Conservation (phyloP, 192 early-diverging fungal species). For the Linnemannia zychae region DNA sequence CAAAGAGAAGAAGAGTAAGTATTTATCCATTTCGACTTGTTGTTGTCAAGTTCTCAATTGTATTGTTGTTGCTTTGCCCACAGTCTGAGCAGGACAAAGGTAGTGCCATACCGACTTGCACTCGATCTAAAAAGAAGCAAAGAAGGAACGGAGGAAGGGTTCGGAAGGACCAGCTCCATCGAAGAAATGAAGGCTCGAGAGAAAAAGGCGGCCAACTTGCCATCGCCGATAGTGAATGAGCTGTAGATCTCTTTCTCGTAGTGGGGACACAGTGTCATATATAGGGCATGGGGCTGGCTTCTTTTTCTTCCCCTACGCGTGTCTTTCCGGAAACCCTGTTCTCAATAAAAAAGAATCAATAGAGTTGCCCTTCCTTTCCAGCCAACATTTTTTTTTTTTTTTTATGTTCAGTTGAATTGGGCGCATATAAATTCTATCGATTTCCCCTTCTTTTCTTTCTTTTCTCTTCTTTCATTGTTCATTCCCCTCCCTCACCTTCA, state of each 20-base stretch:
- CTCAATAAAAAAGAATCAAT: neutral
- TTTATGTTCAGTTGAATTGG: neutral
- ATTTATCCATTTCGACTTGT: neutral
- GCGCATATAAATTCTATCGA: conserved; percentile 9
- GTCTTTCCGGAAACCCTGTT: conserved; percentile 7
- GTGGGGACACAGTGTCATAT: neutral
- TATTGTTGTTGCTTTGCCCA: neutral
- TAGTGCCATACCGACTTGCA: neutral
- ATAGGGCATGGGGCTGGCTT: neutral
- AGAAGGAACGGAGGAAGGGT: neutral
- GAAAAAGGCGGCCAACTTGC: neutral
- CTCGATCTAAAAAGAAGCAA: too few species aligned
- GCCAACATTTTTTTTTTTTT: neutral
- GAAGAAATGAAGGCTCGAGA: neutral
- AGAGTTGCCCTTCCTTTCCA: conserved; percentile 1
- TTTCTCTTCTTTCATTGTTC: conserved; percentile 16
- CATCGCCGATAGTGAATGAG: too few species aligned
- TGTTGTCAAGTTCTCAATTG: neutral
- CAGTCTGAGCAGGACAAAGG: neutral
- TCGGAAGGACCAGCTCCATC: neutral
- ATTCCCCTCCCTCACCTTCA: neutral
- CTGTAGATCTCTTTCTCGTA: neutral
- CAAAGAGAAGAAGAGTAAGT: neutral
- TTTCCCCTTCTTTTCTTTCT: conserved; percentile 18
- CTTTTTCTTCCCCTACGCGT: neutral